phyloP scores from a whole-genome alignment of 257 asterid species.

The Anisodus acutangulus region DNA sequence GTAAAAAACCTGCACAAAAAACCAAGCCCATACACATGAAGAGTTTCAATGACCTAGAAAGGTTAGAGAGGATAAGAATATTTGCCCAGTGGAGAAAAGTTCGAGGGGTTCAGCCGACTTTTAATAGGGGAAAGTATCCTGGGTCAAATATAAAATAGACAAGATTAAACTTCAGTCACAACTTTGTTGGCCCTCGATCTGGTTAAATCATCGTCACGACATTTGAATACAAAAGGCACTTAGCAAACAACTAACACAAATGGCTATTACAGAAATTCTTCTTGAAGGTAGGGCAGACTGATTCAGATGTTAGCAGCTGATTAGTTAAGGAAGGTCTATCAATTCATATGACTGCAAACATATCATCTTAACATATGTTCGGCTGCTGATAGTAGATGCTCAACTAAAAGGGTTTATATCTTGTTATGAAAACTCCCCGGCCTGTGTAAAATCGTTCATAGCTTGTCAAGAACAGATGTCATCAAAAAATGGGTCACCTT shows the following conservation, averaged over 20 bases:
- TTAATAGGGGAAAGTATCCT: background rate
- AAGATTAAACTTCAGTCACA: background rate
- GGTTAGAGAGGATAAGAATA: background rate
- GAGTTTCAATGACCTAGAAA: background rate
- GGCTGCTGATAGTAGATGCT: background rate
- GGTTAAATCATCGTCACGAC: background rate
- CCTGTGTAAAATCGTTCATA: background rate
- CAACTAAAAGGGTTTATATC: background rate
- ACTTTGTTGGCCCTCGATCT: background rate
- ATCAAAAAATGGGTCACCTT: background rate
- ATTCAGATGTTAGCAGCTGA: constrained; percentile 2
- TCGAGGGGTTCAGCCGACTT: background rate
- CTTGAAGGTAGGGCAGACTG: constrained; percentile 3
- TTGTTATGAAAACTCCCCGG: background rate
- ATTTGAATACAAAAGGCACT: background rate
- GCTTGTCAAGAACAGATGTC: constrained; percentile 1
- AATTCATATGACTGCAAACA: constrained; percentile 1
- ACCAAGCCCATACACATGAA: background rate
- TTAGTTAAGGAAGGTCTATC: background rate
- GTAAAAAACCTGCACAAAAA: background rate
- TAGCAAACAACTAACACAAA: background rate
- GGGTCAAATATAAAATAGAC: constrained; percentile 20
- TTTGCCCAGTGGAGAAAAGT: background rate
- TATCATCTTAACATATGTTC: background rate
- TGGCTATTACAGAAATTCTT: background rate